Conservation (phyloP, 805 yeast species). For the Suhomyces sp. region DNA sequence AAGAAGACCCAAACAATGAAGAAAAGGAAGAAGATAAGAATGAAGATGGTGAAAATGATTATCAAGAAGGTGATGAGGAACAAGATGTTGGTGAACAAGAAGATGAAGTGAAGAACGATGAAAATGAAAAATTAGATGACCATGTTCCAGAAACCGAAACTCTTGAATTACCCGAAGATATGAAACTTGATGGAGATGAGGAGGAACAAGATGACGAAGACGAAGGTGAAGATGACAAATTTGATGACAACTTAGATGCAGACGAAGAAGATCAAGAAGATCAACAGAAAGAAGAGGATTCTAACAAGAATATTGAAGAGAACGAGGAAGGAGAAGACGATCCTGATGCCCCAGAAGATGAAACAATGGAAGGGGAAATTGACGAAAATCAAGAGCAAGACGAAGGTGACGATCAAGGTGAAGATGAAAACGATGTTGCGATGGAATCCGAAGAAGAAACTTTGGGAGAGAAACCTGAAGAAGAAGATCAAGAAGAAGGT, state of each 20-base stretch:
- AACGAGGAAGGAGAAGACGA: constrained; percentile 29
- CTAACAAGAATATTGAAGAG: constrained; percentile 26
- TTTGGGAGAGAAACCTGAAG: constrained; percentile 10
- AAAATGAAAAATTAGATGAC: constrained; percentile 66
- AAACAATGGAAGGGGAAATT: constrained; percentile 22
- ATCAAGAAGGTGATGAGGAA: constrained; percentile 57
- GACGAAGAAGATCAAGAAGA: constrained; percentile 31
- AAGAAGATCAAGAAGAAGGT: constrained; percentile 30
- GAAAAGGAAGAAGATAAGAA: constrained; percentile 42
- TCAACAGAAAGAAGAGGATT: constrained; percentile 26
- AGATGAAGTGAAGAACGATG: constrained; percentile 70
- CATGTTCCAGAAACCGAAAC: constrained; percentile 82
- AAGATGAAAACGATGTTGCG: constrained; percentile 24
- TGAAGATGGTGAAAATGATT: constrained; percentile 44
- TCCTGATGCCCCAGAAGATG: constrained; percentile 36
- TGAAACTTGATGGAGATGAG: constrained; percentile 80
- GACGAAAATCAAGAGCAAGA: constrained; percentile 20
- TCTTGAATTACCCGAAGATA: constrained; percentile 87
- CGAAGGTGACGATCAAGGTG: constrained; percentile 14
- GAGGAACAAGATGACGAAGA: constrained; percentile 48
- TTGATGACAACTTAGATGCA: constrained; percentile 19
- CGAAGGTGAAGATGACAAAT: constrained; percentile 34
- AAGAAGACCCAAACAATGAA: constrained; percentile 32
- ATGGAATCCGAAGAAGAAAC: constrained; percentile 32
- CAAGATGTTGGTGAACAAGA: constrained; percentile 83